These are phyloP conservation scores for Jamesozyma rosinii DNA, from an alignment of 805 yeast species.

Conservation along the genomic window DNA sequence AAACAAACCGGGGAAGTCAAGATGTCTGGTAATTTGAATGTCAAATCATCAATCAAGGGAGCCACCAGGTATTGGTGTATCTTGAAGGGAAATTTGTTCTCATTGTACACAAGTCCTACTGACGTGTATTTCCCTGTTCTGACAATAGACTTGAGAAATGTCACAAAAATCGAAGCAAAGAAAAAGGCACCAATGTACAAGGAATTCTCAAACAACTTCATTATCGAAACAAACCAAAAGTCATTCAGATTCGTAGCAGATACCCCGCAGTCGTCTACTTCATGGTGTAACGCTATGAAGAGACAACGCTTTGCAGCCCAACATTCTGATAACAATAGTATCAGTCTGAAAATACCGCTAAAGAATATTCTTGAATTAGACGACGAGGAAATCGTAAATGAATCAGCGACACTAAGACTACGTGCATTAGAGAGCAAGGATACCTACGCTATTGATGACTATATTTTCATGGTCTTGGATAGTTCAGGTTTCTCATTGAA, in stretches of 20 bases:
- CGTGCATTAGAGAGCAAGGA: constrained; percentile 49
- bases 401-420: constrained; percentile 48
- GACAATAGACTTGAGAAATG: constrained; percentile 61
- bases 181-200: constrained; percentile 6
- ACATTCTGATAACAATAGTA: constrained; percentile 55
- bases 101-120: constrained; percentile 59
- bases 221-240: constrained; percentile 47
- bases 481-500: constrained; percentile 36
- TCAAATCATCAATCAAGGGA: constrained; percentile 28
- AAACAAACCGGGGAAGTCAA: constrained; percentile 35
- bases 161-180: constrained; percentile 48
- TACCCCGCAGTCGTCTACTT: constrained; percentile 58
- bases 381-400: constrained; percentile 45
- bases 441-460: constrained; percentile 54
- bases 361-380: constrained; percentile 56
- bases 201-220: constrained; percentile 39
- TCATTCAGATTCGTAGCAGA: constrained; percentile 66
- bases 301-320: constrained; percentile 69
- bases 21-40: constrained; percentile 43
- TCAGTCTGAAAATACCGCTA: constrained; percentile 68
- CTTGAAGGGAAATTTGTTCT: constrained; percentile 55
- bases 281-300: constrained; percentile 70
- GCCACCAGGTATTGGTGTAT: constrained; percentile 67
- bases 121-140: constrained; percentile 78
- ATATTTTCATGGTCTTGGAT: constrained; percentile 58